Evolutionary conservation across 192 early-diverging fungal species (phyloP).

Genomic region (Phlyctochytrium arcticum): DNA sequence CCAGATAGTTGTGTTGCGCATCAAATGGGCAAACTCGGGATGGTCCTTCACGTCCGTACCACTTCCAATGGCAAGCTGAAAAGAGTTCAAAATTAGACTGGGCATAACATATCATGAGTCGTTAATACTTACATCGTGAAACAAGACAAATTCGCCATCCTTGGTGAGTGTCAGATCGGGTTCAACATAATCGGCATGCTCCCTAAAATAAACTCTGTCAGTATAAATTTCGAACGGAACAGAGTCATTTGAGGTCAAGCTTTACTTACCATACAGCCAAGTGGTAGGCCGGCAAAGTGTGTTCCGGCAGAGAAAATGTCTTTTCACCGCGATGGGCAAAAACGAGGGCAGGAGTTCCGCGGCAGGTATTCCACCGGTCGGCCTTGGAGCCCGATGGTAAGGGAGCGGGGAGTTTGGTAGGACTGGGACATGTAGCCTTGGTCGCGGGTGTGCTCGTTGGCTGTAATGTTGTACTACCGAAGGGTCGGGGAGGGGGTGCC

Average conservation of each 20-base stretch:
- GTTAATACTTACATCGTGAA: conserved; percentile 9
- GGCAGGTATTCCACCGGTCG: conserved; percentile 7
- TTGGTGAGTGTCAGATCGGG: conserved; percentile 12
- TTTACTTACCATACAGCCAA: conserved; percentile 3
- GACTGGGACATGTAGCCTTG: too few relatives aligned
- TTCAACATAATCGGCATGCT: conserved; percentile 11
- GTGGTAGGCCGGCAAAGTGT: conserved; percentile 9
- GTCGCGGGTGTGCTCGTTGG: too few relatives aligned
- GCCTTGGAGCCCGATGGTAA: too few relatives aligned
- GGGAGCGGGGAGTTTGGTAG: too few relatives aligned
- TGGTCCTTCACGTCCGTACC: conserved; percentile 2
- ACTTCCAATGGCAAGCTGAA: not conserved
- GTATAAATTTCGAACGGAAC: too few relatives aligned
- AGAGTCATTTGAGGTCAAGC: too few relatives aligned
- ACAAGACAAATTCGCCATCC: conserved; percentile 2
- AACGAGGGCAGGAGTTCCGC: conserved; percentile 1
- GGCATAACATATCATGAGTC: too few relatives aligned
- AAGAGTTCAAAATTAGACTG: not conserved
- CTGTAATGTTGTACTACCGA: too few relatives aligned
- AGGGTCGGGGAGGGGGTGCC: too few relatives aligned
- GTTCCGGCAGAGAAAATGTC: conserved; percentile 9
- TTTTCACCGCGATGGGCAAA: conserved; percentile 10
- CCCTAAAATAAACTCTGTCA: not conserved
- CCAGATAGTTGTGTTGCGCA: not conserved
- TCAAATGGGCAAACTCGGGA: conserved; percentile 3